Base-by-base conservation (phyloP, 2,329 filamentous ascomycete genomes). In the Sclerotinia trifoliorum region DNA sequence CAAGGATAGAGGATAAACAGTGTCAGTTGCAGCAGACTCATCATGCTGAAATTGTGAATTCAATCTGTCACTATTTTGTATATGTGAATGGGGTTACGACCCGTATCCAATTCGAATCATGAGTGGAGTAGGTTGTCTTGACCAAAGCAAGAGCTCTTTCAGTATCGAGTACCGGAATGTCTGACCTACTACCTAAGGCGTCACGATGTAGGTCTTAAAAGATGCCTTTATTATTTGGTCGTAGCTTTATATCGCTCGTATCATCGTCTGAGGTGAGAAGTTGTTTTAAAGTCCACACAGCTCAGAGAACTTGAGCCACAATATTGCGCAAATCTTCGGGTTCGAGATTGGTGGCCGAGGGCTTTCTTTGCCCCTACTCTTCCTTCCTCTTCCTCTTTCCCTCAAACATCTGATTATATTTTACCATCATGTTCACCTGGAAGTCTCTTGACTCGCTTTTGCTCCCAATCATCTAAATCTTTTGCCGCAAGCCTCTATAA, bases 401-500 rank as follows among this genome's bases (percentile, higher is more conserved):
- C 4, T 35, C 55, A 29, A 11, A 44, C 26, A 29, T 26, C 19
- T 21, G 1, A n/a, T 35, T 79, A 90, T 73, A 97, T 78, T 63
- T 92, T 86, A 46, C 94, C 94, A 78, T 99, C 94, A 70, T 87
- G 90, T 80, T 99, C 96, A 73, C 95, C 95, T 26, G 92, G 89
- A 70, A 97, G 84, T 77, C 95, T 85, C 81, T 97, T 88, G 15
- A 98, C 93, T 65, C 96, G 88, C 80, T 95, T 96, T 81, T 98
- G 95, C 79, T 98, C 94, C 95, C 95, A 99, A 77, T 93, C 86
- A 76, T 99, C 94, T 70, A 98, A 81, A 77, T 98, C 95, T 79
- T 96, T 96, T 44, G 92, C 91, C 74, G 92, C 91, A 51, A 92
- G 83, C 80, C 88, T 87, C 91, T 95, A 79, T 68, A 54, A 24